phyloP scores from a whole-genome alignment of 345 rosid species.

The Syzygium grande region DNA sequence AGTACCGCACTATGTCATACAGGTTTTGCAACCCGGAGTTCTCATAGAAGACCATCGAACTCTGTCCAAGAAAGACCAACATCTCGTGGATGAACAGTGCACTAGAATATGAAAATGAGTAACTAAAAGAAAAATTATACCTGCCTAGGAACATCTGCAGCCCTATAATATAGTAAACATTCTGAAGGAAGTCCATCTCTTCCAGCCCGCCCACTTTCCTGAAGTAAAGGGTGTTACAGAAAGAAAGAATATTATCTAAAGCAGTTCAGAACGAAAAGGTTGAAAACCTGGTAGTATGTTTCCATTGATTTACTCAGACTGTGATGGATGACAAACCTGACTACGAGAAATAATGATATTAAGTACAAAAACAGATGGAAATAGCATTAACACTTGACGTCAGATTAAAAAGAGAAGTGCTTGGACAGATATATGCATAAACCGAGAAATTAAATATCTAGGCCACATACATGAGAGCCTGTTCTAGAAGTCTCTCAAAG shows the following conservation, averaged over 20 bases:
- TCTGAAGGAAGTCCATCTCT: constrained; percentile 96
- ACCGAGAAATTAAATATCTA: background rate
- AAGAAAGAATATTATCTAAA: background rate
- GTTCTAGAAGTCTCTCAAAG: background rate
- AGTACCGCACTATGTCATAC: constrained; percentile 79
- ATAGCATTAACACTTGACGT: background rate
- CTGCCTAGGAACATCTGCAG: constrained; percentile 94
- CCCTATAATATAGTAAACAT: constrained; percentile 75
- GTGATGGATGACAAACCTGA: constrained; percentile 99
- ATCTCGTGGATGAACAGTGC: background rate
- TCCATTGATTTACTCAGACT: constrained; percentile 99
- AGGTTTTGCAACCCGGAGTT: constrained; percentile 91
- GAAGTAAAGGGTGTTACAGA: constrained; percentile 17
- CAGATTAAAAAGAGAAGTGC: background rate
- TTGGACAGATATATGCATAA: background rate
- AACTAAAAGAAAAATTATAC: constrained; percentile 16
- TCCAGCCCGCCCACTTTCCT: constrained; percentile 99
- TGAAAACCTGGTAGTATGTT: constrained; percentile 86
- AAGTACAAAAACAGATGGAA: background rate
- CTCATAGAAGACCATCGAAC: constrained; percentile 97
- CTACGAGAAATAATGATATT: constrained; percentile 23
- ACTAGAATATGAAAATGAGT: background rate
- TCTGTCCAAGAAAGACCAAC: constrained; percentile 36
- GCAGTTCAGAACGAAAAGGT: constrained; percentile 2
- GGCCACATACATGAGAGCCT: background rate